phyloP scores from a whole-genome alignment of 495 filamentous ascomycete species.

The Tetracladium setigerum region DNA sequence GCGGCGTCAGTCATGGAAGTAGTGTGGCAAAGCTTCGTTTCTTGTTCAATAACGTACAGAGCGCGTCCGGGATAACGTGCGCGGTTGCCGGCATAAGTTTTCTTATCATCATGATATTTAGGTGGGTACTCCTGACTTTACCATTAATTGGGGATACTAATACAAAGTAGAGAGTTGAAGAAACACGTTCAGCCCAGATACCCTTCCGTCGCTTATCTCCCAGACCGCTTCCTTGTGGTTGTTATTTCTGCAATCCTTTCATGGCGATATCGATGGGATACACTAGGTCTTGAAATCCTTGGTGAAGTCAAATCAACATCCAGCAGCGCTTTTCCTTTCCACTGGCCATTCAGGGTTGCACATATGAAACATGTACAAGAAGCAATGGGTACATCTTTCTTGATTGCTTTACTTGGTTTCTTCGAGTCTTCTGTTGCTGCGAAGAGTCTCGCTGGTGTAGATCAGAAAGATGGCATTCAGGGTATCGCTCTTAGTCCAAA shows the following conservation, averaged over 20 bases:
- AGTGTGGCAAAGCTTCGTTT: constrained; percentile 80
- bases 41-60: constrained; percentile 53
- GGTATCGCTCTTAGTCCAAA: constrained; percentile 82
- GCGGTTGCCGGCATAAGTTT: constrained; percentile 74
- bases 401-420: constrained; percentile 93
- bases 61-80: constrained; percentile 66
- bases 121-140: constrained; percentile 6
- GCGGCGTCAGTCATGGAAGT: constrained; percentile 67
- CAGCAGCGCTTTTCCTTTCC: constrained; percentile 65
- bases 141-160: constrained; percentile 5
- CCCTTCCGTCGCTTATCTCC: constrained; percentile 78
- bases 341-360: constrained; percentile 71
- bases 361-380: constrained; percentile 78
- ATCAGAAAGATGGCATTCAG: constrained; percentile 54
- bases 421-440: constrained; percentile 98
- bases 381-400: constrained; percentile 82
- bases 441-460: constrained; percentile 66
- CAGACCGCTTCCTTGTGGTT: constrained; percentile 88
- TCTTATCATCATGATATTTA: constrained; percentile 75
- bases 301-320: constrained; percentile 67
- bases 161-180: constrained; percentile 56
- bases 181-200: constrained; percentile 72
- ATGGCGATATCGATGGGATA: constrained; percentile 73
- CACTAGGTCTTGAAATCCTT: constrained; percentile 71
- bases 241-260: constrained; percentile 76